Evolutionary conservation across 331 rosid species (phyloP).

Genomic region (Dryas integrifolia): DNA sequence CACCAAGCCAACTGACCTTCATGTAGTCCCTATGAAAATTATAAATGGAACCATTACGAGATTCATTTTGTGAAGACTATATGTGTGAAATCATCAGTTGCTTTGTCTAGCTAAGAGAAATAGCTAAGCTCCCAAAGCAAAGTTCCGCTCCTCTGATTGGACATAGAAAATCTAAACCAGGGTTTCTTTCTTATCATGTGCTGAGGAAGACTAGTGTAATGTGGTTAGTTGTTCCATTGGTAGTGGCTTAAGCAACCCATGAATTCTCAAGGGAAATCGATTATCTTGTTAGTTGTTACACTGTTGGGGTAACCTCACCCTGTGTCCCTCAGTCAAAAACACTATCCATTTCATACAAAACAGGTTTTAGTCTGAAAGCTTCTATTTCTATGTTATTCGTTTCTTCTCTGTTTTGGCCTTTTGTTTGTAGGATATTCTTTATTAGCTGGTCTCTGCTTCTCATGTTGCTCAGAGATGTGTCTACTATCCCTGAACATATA

Average conservation of each 20-base stretch:
- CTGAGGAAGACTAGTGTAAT: neutral
- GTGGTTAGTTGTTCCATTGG: neutral
- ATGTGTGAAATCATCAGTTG: neutral
- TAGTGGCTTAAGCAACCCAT: neutral
- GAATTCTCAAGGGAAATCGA: neutral
- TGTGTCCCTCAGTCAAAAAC: neutral
- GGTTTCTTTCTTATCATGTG: neutral
- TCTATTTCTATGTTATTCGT: neutral
- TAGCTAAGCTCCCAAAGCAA: neutral
- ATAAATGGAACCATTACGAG: neutral
- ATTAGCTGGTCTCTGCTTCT: neutral
- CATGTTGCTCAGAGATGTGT: neutral
- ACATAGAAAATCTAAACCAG: neutral
- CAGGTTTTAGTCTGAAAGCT: neutral
- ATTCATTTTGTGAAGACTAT: neutral
- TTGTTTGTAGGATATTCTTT: neutral
- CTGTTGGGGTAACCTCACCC: neutral
- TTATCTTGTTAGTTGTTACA: neutral
- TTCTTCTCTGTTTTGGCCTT: neutral
- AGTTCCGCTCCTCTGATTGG: neutral
- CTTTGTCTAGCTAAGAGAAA: neutral
- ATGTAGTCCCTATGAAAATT: neutral
- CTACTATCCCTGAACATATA: neutral
- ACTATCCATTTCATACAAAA: neutral
- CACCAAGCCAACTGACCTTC: neutral